Evolutionary conservation across 305 asterid genomes (phyloP).

Genomic region (Andrographis paniculata): DNA sequence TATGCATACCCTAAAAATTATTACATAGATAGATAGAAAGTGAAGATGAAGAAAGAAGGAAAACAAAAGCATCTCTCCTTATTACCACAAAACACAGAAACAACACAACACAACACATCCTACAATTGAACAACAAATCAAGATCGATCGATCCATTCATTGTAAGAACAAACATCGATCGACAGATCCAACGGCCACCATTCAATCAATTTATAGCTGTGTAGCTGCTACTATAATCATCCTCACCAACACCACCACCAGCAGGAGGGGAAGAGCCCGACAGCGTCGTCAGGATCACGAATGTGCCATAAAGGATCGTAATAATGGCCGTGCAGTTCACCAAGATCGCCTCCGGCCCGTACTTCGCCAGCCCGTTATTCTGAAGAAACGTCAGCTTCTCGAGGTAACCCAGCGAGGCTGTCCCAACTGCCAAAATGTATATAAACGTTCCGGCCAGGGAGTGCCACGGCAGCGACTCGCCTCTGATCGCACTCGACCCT

Average conservation of each 20-base stretch:
- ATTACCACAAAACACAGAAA: neutral
- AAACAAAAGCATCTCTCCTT: neutral
- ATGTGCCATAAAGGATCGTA: conserved; percentile 62
- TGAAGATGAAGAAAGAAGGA: neutral
- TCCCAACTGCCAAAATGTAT: conserved; percentile 53
- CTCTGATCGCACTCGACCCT: conserved; percentile 49
- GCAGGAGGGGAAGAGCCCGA: conserved; percentile 43
- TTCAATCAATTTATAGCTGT: conserved; percentile 42
- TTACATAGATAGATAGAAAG: no score
- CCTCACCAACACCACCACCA: no score
- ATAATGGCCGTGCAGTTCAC: conserved; percentile 86
- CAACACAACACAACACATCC: neutral
- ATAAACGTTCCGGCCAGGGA: conserved; percentile 59
- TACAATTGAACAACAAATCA: no score
- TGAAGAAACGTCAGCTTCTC: conserved; percentile 91
- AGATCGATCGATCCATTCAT: no score
- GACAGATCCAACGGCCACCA: neutral
- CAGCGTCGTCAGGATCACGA: conserved; percentile 65
- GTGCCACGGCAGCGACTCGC: conserved; percentile 87
- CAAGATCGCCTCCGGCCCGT: conserved; percentile 77
- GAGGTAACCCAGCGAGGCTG: conserved; percentile 66
- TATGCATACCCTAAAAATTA: no score
- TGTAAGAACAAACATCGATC: no score
- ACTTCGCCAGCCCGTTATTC: conserved; percentile 53
- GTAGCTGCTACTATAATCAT: conserved; percentile 64